Evolutionary conservation across 495 filamentous ascomycete genomes (phyloP).

Genomic region (Lasiosphaeris hirsuta): DNA sequence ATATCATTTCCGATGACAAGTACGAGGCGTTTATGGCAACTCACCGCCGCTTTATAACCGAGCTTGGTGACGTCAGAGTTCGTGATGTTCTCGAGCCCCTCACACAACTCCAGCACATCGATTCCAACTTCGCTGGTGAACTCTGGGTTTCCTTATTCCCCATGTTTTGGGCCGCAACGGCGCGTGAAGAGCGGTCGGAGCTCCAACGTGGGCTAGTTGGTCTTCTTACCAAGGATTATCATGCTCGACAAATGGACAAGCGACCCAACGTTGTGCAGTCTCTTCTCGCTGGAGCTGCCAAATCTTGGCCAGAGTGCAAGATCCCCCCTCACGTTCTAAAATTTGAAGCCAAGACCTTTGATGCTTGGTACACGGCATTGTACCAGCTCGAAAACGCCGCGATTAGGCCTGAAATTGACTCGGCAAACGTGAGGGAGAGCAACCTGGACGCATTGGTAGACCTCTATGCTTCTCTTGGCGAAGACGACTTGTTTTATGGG

Average conservation of each 20-base stretch:
- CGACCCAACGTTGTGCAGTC: conserved; percentile 92
- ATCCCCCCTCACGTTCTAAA: conserved; percentile 95
- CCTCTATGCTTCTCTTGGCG: conserved; percentile 80
- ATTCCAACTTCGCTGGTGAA: conserved; percentile 71
- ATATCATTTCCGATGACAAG: conserved; percentile 73
- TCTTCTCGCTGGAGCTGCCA: conserved; percentile 78
- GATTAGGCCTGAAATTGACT: conserved; percentile 80
- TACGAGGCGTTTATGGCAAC: conserved; percentile 74
- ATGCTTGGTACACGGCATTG: conserved; percentile 91
- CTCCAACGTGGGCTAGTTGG: conserved; percentile 83
- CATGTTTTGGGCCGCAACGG: conserved; percentile 84
- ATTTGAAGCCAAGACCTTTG: conserved; percentile 83
- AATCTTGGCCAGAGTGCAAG: conserved; percentile 77
- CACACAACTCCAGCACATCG: conserved; percentile 90
- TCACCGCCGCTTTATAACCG: conserved; percentile 75
- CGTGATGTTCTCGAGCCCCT: conserved; percentile 88
- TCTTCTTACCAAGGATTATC: conserved; percentile 90
- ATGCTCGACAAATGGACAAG: conserved; percentile 88
- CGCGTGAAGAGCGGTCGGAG: conserved; percentile 84
- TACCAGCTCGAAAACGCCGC: conserved; percentile 80
- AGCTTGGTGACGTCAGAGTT: conserved; percentile 77
- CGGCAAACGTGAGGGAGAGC: conserved; percentile 77
- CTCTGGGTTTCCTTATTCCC: conserved; percentile 91
- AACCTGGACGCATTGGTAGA: conserved; percentile 92
- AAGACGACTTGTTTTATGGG: conserved; percentile 97